These are phyloP conservation scores for Sporothrix pallida DNA, from an alignment of 2,329 filamentous ascomycete genomes.

Conservation along the genomic window DNA sequence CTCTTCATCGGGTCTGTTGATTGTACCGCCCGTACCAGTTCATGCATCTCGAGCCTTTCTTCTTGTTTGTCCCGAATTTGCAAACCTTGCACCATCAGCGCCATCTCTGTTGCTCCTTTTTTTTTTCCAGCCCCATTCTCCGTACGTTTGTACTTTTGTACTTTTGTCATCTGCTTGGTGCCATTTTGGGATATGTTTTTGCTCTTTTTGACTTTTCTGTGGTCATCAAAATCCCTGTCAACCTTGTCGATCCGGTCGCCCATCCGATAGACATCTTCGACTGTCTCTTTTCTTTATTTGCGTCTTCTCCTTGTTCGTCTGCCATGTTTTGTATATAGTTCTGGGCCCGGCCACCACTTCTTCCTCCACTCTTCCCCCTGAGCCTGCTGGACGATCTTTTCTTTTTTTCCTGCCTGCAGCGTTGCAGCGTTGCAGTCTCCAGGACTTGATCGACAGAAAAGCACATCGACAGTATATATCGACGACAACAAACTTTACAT, in stretches of 20 bases:
- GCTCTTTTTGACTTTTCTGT: background rate
- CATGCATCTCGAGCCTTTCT: background rate
- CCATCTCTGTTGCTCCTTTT: conserved; percentile 21
- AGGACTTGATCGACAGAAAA: background rate
- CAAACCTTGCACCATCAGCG: background rate
- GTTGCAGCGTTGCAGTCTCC: conserved; percentile 14
- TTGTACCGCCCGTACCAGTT: background rate
- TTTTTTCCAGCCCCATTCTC: conserved; percentile 7
- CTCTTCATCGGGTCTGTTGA: background rate
- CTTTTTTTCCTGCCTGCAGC: background rate
- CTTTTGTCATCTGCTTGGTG: background rate
- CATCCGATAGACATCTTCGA: background rate
- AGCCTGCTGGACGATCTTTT: conserved; percentile 13
- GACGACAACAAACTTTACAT: background rate
- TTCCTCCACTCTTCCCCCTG: background rate
- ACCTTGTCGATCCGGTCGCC: conserved; percentile 16
- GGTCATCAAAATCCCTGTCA: conserved; percentile 3
- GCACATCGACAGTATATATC: background rate
- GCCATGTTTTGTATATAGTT: conserved; percentile 20
- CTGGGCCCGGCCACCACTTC: background rate
- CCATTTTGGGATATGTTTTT: background rate
- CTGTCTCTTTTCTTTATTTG: background rate
- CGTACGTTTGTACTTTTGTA: background rate
- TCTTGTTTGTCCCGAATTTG: conserved; percentile 2
- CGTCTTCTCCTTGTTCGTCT: background rate